A percentile compares a stretch with the other conserved stretches of the same genome.
Evolutionary conservation across 1,284 basidiomycete species (phyloP).

Genomic region (Ustilago hordei): DNA sequence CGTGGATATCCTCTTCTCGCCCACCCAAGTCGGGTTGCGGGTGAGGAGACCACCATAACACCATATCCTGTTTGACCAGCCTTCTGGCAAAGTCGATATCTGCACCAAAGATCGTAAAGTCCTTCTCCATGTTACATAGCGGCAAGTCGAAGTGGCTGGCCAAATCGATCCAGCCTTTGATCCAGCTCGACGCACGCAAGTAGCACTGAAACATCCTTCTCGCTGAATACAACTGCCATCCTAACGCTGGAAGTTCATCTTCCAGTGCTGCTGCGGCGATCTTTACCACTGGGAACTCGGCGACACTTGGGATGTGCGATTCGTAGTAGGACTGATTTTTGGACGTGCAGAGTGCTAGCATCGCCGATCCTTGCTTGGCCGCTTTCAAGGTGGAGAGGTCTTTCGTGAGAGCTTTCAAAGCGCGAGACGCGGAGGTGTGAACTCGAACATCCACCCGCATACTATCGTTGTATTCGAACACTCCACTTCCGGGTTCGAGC

Average conservation of each 20-base stretch:
- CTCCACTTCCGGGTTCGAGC: slow-evolving; percentile 53
- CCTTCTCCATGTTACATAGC: slow-evolving; percentile 86
- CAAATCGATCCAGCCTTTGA: slow-evolving; percentile 83
- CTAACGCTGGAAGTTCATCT: slow-evolving; percentile 74
- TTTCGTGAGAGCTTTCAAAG: slow-evolving; percentile 87
- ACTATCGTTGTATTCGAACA: slow-evolving; percentile 79
- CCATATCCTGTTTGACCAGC: slow-evolving; percentile 85
- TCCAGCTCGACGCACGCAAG: slow-evolving; percentile 81
- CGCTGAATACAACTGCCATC: slow-evolving; percentile 73
- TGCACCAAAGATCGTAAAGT: slow-evolving; percentile 85
- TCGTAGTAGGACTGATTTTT: slow-evolving; percentile 90
- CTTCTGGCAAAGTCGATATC: slow-evolving; percentile 92
- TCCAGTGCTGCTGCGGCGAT: slow-evolving; percentile 82
- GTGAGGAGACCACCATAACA: slow-evolving; percentile 90
- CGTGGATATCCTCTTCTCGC: slow-evolving; percentile 85
- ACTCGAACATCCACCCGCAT: slow-evolving; percentile 80
- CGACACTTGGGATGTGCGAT: slow-evolving; percentile 75
- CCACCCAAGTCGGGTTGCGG: slow-evolving; percentile 93
- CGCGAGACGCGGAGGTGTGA: slow-evolving; percentile 82
- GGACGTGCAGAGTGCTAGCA: slow-evolving; percentile 85
- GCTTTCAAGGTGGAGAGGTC: slow-evolving; percentile 78
- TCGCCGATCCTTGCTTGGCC: slow-evolving; percentile 78
- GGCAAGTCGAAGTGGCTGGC: slow-evolving; percentile 94
- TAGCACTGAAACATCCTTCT: slow-evolving; percentile 85
- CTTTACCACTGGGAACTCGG: slow-evolving; percentile 87